These are phyloP conservation scores for Candida insectalens DNA, from an alignment of 805 yeast genomes.

Conservation along the genomic window DNA sequence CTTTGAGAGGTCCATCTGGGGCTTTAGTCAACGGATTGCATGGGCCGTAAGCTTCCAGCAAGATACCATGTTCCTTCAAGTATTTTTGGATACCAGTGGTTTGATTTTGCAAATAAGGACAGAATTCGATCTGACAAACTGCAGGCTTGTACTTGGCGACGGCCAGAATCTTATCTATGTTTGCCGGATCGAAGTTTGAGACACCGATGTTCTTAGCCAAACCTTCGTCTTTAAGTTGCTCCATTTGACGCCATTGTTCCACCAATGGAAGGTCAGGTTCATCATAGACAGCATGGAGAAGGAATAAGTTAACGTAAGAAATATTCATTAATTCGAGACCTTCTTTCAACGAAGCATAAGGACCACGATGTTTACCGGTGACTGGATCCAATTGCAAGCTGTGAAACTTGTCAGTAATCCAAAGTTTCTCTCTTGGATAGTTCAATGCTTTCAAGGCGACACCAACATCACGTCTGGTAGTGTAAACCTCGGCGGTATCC, in stretches of 20 bases:
- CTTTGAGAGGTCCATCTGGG: constrained; percentile 21
- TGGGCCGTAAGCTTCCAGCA: constrained; percentile 37
- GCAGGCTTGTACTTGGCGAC: constrained; percentile 35
- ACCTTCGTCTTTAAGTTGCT: constrained; percentile 40
- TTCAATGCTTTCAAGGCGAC: constrained; percentile 36
- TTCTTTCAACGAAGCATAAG: constrained; percentile 34
- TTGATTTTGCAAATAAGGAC: constrained; percentile 53
- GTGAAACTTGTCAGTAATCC: constrained; percentile 50
- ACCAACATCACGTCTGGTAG: constrained; percentile 53
- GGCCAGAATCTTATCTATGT: constrained; percentile 33
- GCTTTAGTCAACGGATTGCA: constrained; percentile 32
- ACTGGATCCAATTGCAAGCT: constrained; percentile 22
- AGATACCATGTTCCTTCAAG: constrained; percentile 24
- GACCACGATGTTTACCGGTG: constrained; percentile 26
- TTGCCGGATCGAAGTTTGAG: constrained; percentile 43
- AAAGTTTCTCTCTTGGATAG: constrained; percentile 34
- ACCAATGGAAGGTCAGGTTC: constrained; percentile 28
- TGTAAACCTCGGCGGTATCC: constrained; percentile 58
- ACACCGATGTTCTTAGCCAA: constrained; percentile 35
- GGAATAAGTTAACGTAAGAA: constrained; percentile 48
- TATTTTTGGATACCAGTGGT: constrained; percentile 38
- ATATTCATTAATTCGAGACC: constrained; percentile 37
- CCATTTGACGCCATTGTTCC: constrained; percentile 37
- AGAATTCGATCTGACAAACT: constrained; percentile 58
- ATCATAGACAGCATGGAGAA: constrained; percentile 51